Conservation (phyloP, 1,284 basidiomycete species). For the Malassezia japonica region DNA sequence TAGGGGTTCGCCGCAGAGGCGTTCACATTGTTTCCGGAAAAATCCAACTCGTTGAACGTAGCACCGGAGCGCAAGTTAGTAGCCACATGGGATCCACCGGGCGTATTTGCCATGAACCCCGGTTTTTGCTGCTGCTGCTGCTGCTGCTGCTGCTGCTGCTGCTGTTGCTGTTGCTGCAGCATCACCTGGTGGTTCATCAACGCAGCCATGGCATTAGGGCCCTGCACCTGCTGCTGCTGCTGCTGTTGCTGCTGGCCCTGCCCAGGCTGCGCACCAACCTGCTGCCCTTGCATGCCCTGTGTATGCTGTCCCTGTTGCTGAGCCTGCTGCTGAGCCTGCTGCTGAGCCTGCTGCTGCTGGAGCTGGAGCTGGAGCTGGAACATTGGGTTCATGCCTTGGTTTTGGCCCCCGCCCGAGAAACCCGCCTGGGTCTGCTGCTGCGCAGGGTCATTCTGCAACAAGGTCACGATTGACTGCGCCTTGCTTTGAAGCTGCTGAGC, state of each 20-base stretch:
- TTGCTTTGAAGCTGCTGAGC: conserved; percentile 36
- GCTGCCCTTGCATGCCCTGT: conserved; percentile 9
- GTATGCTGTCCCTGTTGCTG: conserved; percentile 9
- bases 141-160: conserved; percentile 12
- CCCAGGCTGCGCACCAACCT: conserved; percentile 20
- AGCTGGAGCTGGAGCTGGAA: conserved; percentile 7
- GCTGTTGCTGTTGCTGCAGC: conserved; percentile 21
- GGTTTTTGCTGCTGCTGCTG: conserved; percentile 21
- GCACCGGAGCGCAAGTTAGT: background rate
- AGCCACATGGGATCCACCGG: background rate
- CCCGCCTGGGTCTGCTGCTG: background rate
- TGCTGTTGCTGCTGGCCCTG: conserved; percentile 20
- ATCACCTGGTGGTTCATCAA: conserved; percentile 17
- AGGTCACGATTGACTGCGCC: conserved; percentile 29
- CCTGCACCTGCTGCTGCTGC: conserved; percentile 1
- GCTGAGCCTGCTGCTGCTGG: conserved; percentile 9
- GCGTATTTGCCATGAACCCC: background rate
- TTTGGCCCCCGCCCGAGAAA: background rate
- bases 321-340: conserved; percentile 10
- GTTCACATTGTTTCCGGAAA: background rate
- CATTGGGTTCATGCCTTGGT: background rate
- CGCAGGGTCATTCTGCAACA: conserved; percentile 17
- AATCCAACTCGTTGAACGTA: conserved; percentile 2
- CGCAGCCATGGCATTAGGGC: background rate
- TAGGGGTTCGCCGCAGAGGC: background rate